Evolutionary conservation across 495 filamentous ascomycete species (phyloP).

Genomic region (Hyaloscypha variabilis): DNA sequence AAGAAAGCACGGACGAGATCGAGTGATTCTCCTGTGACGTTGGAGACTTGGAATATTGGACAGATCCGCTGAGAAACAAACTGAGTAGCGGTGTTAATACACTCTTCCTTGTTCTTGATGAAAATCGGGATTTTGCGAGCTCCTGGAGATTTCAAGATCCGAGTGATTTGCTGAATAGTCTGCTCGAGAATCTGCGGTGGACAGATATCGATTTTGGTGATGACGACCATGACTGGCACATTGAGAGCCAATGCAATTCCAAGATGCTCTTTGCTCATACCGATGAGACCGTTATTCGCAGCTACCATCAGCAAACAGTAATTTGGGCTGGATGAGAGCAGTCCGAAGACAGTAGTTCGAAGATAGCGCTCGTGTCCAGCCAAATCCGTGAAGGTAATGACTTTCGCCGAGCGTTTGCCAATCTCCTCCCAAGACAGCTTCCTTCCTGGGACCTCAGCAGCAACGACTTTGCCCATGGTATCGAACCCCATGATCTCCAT

Average conservation of each 20-base stretch:
- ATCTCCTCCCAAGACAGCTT: slow-evolving; percentile 98
- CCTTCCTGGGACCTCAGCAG: slow-evolving; percentile 77
- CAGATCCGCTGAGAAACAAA: slow-evolving; percentile 96
- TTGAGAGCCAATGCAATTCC: slow-evolving; percentile 94
- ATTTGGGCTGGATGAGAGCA: slow-evolving; percentile 93
- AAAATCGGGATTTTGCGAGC: slow-evolving; percentile 98
- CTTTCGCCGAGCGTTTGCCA: slow-evolving; percentile 91
- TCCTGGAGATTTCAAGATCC: slow-evolving; percentile 91
- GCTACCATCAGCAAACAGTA: slow-evolving; percentile 99
- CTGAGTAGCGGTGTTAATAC: slow-evolving; percentile 92
- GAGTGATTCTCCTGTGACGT: slow-evolving; percentile 73
- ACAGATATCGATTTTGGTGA: slow-evolving; percentile 99
- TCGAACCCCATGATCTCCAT: slow-evolving; percentile 99
- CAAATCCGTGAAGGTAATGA: slow-evolving; percentile 94
- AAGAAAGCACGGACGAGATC: slow-evolving; percentile 83
- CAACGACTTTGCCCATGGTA: slow-evolving; percentile 80
- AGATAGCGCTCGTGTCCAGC: slow-evolving; percentile 96
- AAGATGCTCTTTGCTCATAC: slow-evolving; percentile 97
- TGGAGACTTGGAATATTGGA: slow-evolving; percentile 97
- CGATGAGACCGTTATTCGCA: slow-evolving; percentile 94
- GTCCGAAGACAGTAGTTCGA: slow-evolving; percentile 93
- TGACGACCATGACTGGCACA: slow-evolving; percentile 96
- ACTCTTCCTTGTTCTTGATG: slow-evolving; percentile 87
- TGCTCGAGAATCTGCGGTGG: slow-evolving; percentile 94
- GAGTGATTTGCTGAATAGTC: slow-evolving; percentile 87